Evolutionary conservation across 2,329 filamentous ascomycete species (phyloP).

Genomic region (Sclerotinia glacialis): DNA sequence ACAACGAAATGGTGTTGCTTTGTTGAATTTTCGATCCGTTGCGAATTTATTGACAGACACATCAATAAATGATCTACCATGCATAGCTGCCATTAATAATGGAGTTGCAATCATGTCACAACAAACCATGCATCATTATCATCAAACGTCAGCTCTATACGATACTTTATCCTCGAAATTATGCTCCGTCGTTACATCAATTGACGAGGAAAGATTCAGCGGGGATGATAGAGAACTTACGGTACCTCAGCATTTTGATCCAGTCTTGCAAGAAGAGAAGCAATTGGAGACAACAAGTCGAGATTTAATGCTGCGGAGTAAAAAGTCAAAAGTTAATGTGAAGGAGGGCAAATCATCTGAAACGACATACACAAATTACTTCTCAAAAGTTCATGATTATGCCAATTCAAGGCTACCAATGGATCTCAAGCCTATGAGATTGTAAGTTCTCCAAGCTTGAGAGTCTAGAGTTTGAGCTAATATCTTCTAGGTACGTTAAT

Average conservation of each 20-base stretch:
- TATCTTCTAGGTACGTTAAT: slow-evolving; percentile 57
- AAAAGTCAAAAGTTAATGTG: slow-evolving; percentile 39
- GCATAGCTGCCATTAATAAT: slow-evolving; percentile 44
- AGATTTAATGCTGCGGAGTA: slow-evolving; percentile 29
- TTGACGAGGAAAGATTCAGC: slow-evolving; percentile 59
- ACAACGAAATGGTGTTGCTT: slow-evolving; percentile 21
- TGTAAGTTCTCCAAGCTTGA: slow-evolving; percentile 45
- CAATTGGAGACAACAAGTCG: slow-evolving; percentile 21
- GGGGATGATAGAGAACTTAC: slow-evolving; percentile 55
- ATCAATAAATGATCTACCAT: slow-evolving; percentile 41
- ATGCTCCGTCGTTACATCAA: slow-evolving; percentile 66
- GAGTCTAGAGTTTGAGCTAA: slow-evolving; percentile 1
- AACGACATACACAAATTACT: slow-evolving; percentile 55
- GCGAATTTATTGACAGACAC: slow-evolving; percentile 40
- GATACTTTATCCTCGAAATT: slow-evolving; percentile 62
- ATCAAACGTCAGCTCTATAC: slow-evolving; percentile 49
- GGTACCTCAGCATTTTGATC: slow-evolving; percentile 28
- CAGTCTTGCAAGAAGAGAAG: slow-evolving; percentile 32
- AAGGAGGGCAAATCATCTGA: slow-evolving; percentile 41
- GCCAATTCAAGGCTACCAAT: slow-evolving; percentile 71
- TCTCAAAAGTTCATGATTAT: slow-evolving; percentile 76
- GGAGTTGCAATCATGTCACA: slow-evolving; percentile 46
- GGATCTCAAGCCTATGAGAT: slow-evolving; percentile 62
- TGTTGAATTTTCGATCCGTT: slow-evolving; percentile 34
- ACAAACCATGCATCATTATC: slow-evolving; percentile 45